Percentiles rank a stretch among this genome's conserved stretches.
These are phyloP conservation scores for Lodderomyces oxycetoniae DNA, from an alignment of 1,139 yeast genomes.

Conservation along the genomic window DNA sequence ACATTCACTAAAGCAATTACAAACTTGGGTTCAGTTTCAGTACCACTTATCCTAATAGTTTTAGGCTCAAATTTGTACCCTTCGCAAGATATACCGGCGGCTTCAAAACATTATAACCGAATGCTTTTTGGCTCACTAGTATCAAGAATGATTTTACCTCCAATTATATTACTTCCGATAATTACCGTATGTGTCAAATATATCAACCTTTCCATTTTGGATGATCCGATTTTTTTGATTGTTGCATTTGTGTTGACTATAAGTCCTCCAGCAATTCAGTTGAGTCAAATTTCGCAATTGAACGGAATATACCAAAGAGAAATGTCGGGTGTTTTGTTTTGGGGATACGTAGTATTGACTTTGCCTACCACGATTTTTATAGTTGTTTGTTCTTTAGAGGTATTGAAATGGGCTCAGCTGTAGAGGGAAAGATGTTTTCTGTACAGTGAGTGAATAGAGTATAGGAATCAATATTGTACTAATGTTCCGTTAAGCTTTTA, in stretches of 20 bases:
- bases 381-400: slow-evolving; percentile 65
- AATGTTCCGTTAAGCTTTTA: no score
- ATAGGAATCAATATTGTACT: no score
- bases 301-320: slow-evolving; percentile 74
- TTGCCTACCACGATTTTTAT: slow-evolving; percentile 72
- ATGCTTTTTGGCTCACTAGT: slow-evolving; percentile 65
- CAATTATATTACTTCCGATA: slow-evolving; percentile 60
- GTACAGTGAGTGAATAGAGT: no score
- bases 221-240: slow-evolving; percentile 77
- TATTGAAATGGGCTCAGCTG: slow-evolving; percentile 46
- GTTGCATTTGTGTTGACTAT: slow-evolving; percentile 72
- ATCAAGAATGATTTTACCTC: slow-evolving; percentile 75
- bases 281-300: slow-evolving; percentile 76
- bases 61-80: slow-evolving; percentile 76
- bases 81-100: slow-evolving; percentile 59
- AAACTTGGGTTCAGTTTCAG: slow-evolving; percentile 83
- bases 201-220: slow-evolving; percentile 63
- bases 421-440: slow-evolving; percentile 1
- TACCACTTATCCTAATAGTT: slow-evolving; percentile 74
- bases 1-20: slow-evolving; percentile 73
- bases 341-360: slow-evolving; percentile 78
- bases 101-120: slow-evolving; percentile 52
- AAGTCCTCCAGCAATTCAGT: slow-evolving; percentile 82
- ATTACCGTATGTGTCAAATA: slow-evolving; percentile 65
- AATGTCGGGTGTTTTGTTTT: slow-evolving; percentile 82